Conservation (phyloP, 148 eudicot genomes). For the Amaranthus hypochondriacus region DNA sequence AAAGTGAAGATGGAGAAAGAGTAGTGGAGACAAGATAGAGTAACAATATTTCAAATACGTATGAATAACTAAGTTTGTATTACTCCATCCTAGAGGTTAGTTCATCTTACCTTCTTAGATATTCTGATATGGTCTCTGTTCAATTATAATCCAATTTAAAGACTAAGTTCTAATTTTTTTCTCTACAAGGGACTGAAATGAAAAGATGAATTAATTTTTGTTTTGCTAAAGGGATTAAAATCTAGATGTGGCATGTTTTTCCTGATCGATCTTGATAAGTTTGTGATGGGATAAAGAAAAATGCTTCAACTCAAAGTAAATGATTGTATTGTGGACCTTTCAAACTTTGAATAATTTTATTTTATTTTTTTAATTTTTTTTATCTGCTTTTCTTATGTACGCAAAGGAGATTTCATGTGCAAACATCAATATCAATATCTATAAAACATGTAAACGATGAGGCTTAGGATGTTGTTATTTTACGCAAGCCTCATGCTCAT, state of each 20-base stretch:
- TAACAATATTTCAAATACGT: too few relatives aligned
- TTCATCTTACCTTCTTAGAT: background rate
- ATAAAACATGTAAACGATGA: background rate
- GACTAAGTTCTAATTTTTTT: too few relatives aligned
- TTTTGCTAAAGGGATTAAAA: background rate
- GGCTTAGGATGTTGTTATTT: background rate
- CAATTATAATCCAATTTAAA: too few relatives aligned
- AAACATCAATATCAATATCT: background rate
- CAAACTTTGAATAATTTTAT: too few relatives aligned
- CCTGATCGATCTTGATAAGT: background rate
- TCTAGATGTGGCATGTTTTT: background rate
- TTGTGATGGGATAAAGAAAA: background rate
- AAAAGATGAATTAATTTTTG: background rate
- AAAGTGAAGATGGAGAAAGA: too few relatives aligned
- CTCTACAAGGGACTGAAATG: background rate
- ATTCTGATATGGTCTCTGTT: background rate
- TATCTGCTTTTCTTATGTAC: background rate
- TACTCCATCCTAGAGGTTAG: background rate
- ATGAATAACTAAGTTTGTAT: too few relatives aligned
- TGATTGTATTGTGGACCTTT: background rate
- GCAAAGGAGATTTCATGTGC: background rate
- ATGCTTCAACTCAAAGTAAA: background rate
- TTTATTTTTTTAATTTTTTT: background rate
- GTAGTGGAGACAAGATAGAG: too few relatives aligned
- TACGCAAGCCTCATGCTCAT: constrained; percentile 4